phyloP scores from a whole-genome alignment of 495 filamentous ascomycete genomes.

The Amorphotheca resinae region DNA sequence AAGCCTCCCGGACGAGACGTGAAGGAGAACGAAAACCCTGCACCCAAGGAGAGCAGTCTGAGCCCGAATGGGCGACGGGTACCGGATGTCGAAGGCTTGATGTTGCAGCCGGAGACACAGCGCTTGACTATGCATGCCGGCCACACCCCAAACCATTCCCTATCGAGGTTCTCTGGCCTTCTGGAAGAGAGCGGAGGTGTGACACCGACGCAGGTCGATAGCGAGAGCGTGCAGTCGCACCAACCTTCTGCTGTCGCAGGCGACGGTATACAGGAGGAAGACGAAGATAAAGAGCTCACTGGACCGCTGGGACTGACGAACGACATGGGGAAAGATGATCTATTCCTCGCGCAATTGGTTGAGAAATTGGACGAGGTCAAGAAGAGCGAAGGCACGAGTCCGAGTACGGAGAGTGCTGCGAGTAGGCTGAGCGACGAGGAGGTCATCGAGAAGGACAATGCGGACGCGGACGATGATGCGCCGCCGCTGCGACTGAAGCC shows the following conservation, averaged over 20 bases:
- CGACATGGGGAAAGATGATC: conserved; percentile 8
- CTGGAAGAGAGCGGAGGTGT: conserved; percentile 11
- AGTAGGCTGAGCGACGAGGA: conserved; percentile 1
- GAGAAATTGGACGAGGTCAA: conserved; percentile 18
- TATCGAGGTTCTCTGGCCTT: conserved; percentile 11
- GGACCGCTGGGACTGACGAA: conserved; percentile 16
- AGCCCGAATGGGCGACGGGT: conserved; percentile 1
- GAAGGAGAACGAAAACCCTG: neutral
- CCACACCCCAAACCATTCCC: conserved; percentile 22
- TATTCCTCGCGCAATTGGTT: conserved; percentile 12
- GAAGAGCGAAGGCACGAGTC: conserved; percentile 9
- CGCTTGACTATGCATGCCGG: conserved; percentile 22
- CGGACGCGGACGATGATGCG: conserved; percentile 11
- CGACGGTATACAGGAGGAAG: neutral
- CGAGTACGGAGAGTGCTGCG: conserved; percentile 5
- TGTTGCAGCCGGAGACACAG: conserved; percentile 10
- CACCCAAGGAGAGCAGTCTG: neutral
- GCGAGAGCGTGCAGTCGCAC: conserved; percentile 1
- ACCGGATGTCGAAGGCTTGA: conserved; percentile 10
- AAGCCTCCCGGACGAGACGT: conserved; percentile 3
- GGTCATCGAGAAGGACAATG: neutral
- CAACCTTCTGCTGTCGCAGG: neutral
- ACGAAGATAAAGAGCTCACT: conserved; percentile 14
- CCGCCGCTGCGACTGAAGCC: conserved; percentile 16
- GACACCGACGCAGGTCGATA: conserved; percentile 16